Conservation (phyloP, 257 asterid species). For the Nyctanthes arbortristis region DNA sequence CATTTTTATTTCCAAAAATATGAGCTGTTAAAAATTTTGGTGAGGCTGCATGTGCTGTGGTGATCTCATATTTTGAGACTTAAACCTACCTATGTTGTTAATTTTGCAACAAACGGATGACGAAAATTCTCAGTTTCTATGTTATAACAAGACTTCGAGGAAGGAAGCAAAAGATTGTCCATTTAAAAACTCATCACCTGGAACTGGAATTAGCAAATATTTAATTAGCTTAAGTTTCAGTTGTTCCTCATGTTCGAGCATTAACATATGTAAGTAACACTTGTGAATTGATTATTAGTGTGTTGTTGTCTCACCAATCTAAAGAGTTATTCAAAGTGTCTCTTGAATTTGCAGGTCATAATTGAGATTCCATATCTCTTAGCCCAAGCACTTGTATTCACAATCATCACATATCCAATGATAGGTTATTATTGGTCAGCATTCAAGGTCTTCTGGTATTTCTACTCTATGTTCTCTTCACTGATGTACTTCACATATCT, state of each 20-base stretch:
- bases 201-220: background rate
- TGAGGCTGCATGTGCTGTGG: background rate
- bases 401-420: conserved; percentile 45
- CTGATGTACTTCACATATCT: conserved; percentile 37
- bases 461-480: conserved; percentile 43
- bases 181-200: background rate
- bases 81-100: background rate
- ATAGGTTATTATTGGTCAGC: conserved; percentile 39
- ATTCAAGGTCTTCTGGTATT: conserved; percentile 40
- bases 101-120: background rate
- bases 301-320: background rate
- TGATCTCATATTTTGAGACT: background rate
- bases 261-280: background rate
- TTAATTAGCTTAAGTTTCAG: background rate
- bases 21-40: background rate
- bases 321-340: background rate
- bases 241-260: background rate
- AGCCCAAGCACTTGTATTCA: conserved; percentile 33
- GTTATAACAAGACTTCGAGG: background rate
- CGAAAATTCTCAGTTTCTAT: background rate
- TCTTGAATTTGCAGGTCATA: conserved; percentile 30
- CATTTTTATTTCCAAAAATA: background rate
- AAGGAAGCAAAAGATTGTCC: background rate
- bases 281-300: background rate
- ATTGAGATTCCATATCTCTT: conserved; percentile 42